Conservation (phyloP, 148 eudicot species). For the Bassia scoparia region DNA sequence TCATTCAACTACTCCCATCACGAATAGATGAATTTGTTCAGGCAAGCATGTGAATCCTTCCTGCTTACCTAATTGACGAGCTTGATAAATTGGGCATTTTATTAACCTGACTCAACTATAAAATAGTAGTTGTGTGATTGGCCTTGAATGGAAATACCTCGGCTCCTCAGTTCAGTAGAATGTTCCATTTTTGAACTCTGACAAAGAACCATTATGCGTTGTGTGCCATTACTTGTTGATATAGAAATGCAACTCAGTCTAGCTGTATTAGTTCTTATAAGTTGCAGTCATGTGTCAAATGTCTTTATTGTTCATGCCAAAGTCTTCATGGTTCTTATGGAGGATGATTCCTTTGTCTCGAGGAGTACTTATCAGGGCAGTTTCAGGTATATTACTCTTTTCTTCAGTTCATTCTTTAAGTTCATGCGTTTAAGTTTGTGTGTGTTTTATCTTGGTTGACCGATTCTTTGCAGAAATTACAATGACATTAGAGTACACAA, state of each 20-base stretch:
- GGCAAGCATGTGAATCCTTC: slow-evolving; percentile 26
- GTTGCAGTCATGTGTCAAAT: slow-evolving; percentile 27
- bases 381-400: slow-evolving; percentile 26
- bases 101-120: slow-evolving; percentile 17
- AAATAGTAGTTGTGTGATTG: slow-evolving; percentile 4
- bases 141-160: slow-evolving; percentile 7
- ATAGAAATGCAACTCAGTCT: slow-evolving; percentile 23
- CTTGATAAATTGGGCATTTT: slow-evolving; percentile 7
- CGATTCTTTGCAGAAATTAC: slow-evolving; percentile 25
- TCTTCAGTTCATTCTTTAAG: neutral
- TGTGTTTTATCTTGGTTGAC: slow-evolving; percentile 7
- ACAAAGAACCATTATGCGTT: neutral
- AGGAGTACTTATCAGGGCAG: slow-evolving; percentile 17
- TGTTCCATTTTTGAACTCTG: neutral
- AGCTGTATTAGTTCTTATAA: slow-evolving; percentile 22
- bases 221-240: neutral
- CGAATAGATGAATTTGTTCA: slow-evolving; percentile 25
- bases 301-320: slow-evolving; percentile 36
- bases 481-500: slow-evolving; percentile 36
- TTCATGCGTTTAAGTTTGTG: neutral
- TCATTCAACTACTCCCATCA: slow-evolving; percentile 28
- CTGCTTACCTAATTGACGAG: slow-evolving; percentile 30
- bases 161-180: neutral
- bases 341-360: slow-evolving; percentile 43
- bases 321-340: slow-evolving; percentile 62